A percentile compares a stretch with the other conserved stretches of the same genome.
Evolutionary conservation across 495 filamentous ascomycete genomes (phyloP).

Genomic region (Gamarada debralockiae): DNA sequence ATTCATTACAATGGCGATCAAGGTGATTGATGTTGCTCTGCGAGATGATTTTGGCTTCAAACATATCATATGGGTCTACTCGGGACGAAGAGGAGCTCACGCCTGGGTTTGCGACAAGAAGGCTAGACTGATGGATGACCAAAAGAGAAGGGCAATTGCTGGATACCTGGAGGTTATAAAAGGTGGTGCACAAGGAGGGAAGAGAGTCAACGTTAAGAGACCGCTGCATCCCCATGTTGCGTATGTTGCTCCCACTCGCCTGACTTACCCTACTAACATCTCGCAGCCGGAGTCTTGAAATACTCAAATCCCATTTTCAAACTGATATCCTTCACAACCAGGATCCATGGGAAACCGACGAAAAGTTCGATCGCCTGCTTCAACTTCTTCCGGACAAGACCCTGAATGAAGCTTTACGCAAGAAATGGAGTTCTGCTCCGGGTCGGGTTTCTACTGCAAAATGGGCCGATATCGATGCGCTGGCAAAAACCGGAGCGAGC

Average conservation of each 20-base stretch:
- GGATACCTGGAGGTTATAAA: conserved; percentile 83
- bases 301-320: conserved; percentile 69
- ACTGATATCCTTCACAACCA: conserved; percentile 75
- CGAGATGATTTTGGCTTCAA: conserved; percentile 93
- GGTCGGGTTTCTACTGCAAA: conserved; percentile 69
- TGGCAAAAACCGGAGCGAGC: conserved; percentile 70
- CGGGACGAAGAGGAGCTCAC: conserved; percentile 91
- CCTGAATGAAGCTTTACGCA: conserved; percentile 70
- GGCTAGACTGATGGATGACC: conserved; percentile 78
- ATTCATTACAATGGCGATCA: conserved; percentile 96
- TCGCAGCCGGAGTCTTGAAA: conserved; percentile 71
- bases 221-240: conserved; percentile 88
- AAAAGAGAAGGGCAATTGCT: conserved; percentile 75
- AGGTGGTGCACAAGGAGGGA: conserved; percentile 78
- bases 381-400: conserved; percentile 70
- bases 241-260: conserved; percentile 29
- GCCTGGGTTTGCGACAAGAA: conserved; percentile 97
- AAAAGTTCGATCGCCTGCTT: conserved; percentile 70
- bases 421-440: conserved; percentile 86
- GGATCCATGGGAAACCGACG: conserved; percentile 72
- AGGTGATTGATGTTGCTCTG: conserved; percentile 80
- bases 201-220: conserved; percentile 79
- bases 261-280: conserved; percentile 11
- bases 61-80: conserved; percentile 98
- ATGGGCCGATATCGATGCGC: conserved; percentile 87